These are phyloP conservation scores for Chlorella sp. DNA, from an alignment of 139 green algal species.

Conservation along the genomic window DNA sequence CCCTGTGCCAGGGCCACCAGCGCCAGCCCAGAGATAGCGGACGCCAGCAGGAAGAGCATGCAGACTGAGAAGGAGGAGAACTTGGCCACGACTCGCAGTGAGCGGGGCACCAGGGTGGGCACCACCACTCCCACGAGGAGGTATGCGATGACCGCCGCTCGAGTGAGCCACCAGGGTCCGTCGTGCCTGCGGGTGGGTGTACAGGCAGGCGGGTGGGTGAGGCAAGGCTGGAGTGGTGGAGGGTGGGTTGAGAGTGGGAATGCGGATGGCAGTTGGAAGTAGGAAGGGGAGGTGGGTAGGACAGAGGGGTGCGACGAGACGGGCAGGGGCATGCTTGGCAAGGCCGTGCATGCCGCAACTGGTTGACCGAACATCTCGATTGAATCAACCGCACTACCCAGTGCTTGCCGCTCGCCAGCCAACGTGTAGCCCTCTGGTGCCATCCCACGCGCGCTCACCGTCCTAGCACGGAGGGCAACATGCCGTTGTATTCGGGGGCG, in stretches of 20 bases:
- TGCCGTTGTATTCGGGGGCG: background rate
- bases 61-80: constrained; percentile 24
- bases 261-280: no score
- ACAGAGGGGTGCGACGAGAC: no score
- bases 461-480: constrained; percentile 30
- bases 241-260: no score
- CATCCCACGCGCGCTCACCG: constrained; percentile 1
- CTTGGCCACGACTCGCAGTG: background rate
- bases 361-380: no score
- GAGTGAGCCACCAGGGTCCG: constrained; percentile 30
- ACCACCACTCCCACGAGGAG: background rate
- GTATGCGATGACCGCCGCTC: background rate
- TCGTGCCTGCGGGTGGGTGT: constrained; percentile 17
- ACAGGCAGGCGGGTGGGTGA: no score
- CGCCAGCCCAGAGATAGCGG: constrained; percentile 4
- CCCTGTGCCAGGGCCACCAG: background rate
- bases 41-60: constrained; percentile 32
- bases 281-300: no score
- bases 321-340: no score
- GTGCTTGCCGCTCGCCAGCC: no score
- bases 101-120: constrained; percentile 24
- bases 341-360: no score
- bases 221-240: no score
- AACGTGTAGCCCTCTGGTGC: no score
- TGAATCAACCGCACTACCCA: no score